phyloP scores from a whole-genome alignment of 176 grass and related monocot genomes.

The Sorghum bicolor region DNA sequence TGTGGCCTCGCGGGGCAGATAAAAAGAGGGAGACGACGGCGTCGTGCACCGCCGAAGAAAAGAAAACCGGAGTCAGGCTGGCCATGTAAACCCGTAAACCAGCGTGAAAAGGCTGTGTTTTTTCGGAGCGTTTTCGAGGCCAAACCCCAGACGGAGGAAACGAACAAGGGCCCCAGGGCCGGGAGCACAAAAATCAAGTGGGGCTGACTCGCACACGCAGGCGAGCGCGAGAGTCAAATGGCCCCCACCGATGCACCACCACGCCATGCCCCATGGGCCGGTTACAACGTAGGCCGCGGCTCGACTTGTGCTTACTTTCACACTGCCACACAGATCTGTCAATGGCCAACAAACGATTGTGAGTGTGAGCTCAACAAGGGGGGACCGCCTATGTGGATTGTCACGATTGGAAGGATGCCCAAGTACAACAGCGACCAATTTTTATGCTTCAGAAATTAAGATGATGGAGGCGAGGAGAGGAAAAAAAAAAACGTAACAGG shows the following conservation, averaged over 20 bases:
- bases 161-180: neutral
- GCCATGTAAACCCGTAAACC: neutral
- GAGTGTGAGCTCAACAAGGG: neutral
- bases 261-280: too few relatives aligned
- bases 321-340: neutral
- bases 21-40: neutral
- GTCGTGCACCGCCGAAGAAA: neutral
- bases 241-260: slow-evolving; percentile 4
- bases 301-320: neutral
- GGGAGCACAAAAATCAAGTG: slow-evolving; percentile 19
- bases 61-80: neutral
- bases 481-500: neutral
- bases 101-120: neutral
- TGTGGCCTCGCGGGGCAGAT: neutral
- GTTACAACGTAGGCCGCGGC: neutral
- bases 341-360: neutral
- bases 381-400: neutral
- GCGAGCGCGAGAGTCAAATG: slow-evolving; percentile 33
- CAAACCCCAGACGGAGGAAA: neutral
- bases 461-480: neutral
- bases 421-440: neutral
- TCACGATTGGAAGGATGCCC: slow-evolving; percentile 5
- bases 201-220: slow-evolving; percentile 37
- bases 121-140: neutral
- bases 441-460: neutral